A percentile compares a stretch with the other conserved stretches of the same genome.
Conservation (phyloP, 306 rosid genomes). For the Cotoneaster glaucophyllus region DNA sequence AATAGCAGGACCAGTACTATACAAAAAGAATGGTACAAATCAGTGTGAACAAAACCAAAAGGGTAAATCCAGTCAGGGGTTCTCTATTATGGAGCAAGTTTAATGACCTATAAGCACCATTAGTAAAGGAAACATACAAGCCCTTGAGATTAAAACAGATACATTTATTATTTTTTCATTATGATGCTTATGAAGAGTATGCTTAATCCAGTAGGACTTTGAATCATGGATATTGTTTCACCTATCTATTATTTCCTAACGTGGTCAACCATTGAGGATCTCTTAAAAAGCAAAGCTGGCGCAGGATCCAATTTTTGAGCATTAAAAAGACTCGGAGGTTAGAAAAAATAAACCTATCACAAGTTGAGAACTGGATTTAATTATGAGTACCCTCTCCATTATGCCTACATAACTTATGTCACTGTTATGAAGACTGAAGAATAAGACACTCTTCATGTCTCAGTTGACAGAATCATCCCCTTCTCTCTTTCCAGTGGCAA, state of each 20-base stretch:
- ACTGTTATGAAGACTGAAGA: neutral
- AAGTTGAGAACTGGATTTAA: neutral
- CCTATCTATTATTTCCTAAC: neutral
- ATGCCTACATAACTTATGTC: neutral
- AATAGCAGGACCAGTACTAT: neutral
- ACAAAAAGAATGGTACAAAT: neutral
- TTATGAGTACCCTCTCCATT: neutral
- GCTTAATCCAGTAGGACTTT: neutral
- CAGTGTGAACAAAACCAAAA: neutral
- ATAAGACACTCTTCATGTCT: neutral
- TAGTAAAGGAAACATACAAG: neutral
- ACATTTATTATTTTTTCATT: neutral
- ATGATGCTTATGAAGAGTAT: neutral
- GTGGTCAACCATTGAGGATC: neutral
- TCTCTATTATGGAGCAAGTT: neutral
- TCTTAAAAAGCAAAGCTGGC: neutral
- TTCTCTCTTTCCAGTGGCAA: no score
- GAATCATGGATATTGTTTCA: neutral
- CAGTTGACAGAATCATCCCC: neutral
- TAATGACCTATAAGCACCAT: neutral
- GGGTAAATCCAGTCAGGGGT: neutral
- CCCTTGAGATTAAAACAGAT: neutral
- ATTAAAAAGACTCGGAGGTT: neutral
- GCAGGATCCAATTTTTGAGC: neutral
- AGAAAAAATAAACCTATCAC: neutral